phyloP scores from a whole-genome alignment of 2,329 filamentous ascomycete genomes.

The Fusarium compactum region DNA sequence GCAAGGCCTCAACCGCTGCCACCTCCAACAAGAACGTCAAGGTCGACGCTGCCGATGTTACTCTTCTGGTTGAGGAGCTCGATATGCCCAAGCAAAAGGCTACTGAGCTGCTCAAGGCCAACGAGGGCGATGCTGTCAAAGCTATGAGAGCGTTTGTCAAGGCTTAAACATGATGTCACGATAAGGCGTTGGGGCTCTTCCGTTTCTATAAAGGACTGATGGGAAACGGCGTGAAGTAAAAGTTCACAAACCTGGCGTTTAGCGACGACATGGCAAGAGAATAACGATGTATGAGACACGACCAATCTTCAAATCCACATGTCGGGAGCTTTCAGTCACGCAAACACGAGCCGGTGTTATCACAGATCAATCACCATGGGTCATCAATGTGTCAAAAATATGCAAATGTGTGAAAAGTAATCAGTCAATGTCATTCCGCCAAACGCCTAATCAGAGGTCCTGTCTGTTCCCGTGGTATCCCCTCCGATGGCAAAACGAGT shows the following conservation, averaged over 20 bases:
- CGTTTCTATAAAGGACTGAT: background rate
- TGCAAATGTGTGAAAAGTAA: conserved; percentile 14
- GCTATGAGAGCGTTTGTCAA: conserved; percentile 71
- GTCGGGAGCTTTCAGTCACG: background rate
- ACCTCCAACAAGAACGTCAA: conserved; percentile 72
- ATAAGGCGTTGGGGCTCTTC: background rate
- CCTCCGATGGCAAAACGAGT: conserved; percentile 41
- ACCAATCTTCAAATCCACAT: background rate
- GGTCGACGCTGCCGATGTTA: conserved; percentile 78
- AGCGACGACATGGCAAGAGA: background rate
- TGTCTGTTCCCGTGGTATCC: conserved; percentile 44
- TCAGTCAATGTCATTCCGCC: conserved; percentile 24
- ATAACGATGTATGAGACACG: background rate
- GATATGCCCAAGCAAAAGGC: conserved; percentile 79
- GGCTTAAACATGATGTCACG: conserved; percentile 6
- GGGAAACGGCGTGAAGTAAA: background rate
- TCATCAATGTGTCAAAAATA: conserved; percentile 11
- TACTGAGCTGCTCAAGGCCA: conserved; percentile 77
- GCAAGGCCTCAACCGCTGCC: conserved; percentile 40
- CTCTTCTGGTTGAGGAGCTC: conserved; percentile 77
- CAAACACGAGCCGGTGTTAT: background rate
- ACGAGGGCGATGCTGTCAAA: conserved; percentile 77
- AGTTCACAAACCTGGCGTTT: background rate
- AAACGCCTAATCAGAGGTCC: conserved; percentile 39
- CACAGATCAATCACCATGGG: conserved; percentile 15